Evolutionary conservation across 1,139 yeast genomes (phyloP).

Genomic region (Saccharomycopsis hybrid): DNA sequence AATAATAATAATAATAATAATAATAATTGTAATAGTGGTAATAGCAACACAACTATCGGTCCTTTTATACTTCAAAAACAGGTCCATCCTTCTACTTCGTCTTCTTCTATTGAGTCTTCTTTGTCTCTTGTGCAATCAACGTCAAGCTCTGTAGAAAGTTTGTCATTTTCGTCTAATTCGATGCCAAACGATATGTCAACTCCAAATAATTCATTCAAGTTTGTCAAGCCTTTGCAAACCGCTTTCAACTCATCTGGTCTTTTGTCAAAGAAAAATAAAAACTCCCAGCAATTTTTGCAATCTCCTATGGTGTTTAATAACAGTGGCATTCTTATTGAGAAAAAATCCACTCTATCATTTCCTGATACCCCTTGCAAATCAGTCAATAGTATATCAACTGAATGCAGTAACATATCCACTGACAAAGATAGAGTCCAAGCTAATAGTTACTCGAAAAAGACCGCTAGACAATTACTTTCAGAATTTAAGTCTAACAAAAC

Average conservation of each 20-base stretch:
- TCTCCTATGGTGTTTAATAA: conserved; percentile 28
- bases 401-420: too few species aligned
- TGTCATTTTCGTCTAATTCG: conserved; percentile 30
- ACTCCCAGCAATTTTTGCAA: conserved; percentile 11
- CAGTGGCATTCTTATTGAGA: conserved; percentile 17
- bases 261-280: conserved; percentile 43
- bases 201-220: conserved; percentile 46
- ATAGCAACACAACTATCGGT: too few species aligned
- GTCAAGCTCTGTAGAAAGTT: conserved; percentile 25
- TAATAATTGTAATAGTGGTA: too few species aligned
- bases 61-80: conserved; percentile 6
- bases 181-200: conserved; percentile 27
- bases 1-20: too few species aligned
- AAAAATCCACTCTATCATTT: conserved; percentile 22
- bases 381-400: conserved; percentile 33
- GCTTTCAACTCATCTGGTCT: conserved; percentile 76
- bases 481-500: conserved; percentile 12
- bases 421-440: background rate
- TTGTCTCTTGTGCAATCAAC: conserved; percentile 13
- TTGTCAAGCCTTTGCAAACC: conserved; percentile 78
- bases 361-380: conserved; percentile 78
- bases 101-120: conserved; percentile 13
- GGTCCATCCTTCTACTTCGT: conserved; percentile 11
- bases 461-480: conserved; percentile 12
- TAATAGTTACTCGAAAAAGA: conserved; percentile 7